phyloP scores from a whole-genome alignment of 1,139 yeast species.

The Hansenula sp. region DNA sequence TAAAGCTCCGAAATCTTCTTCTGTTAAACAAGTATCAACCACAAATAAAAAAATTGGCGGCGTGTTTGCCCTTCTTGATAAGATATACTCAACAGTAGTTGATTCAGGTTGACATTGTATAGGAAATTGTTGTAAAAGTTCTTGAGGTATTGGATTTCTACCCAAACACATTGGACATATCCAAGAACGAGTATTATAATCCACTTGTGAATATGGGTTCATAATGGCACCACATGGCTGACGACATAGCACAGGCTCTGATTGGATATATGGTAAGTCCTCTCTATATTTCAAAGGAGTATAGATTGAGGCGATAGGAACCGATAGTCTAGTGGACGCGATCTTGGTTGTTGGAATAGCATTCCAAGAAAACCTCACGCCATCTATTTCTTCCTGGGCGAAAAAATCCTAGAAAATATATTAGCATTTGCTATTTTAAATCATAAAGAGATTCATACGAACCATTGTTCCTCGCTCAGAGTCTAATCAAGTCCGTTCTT shows the following conservation, averaged over 20 bases:
- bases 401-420: conserved; percentile 40
- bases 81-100: conserved; percentile 57
- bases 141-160: conserved; percentile 46
- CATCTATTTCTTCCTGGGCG: conserved; percentile 59
- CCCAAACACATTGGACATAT: conserved; percentile 58
- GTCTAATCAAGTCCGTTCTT: too few species aligned
- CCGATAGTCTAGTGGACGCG: conserved; percentile 52
- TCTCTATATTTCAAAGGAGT: conserved; percentile 60
- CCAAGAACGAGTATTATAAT: conserved; percentile 47
- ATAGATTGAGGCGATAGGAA: conserved; percentile 62
- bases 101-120: conserved; percentile 35
- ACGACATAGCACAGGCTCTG: conserved; percentile 49
- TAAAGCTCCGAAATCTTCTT: conserved; percentile 45
- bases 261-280: conserved; percentile 33
- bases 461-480: too few species aligned
- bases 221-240: conserved; percentile 50
- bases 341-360: conserved; percentile 55
- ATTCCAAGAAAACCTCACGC: conserved; percentile 67
- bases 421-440: conserved; percentile 5
- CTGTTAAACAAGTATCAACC: conserved; percentile 62
- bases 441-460: too few species aligned
- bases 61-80: conserved; percentile 36
- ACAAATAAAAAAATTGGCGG: conserved; percentile 56
- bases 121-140: conserved; percentile 25
- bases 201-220: conserved; percentile 50